phyloP scores from a whole-genome alignment of 495 filamentous ascomycete genomes.

The Platismatia glauca region DNA sequence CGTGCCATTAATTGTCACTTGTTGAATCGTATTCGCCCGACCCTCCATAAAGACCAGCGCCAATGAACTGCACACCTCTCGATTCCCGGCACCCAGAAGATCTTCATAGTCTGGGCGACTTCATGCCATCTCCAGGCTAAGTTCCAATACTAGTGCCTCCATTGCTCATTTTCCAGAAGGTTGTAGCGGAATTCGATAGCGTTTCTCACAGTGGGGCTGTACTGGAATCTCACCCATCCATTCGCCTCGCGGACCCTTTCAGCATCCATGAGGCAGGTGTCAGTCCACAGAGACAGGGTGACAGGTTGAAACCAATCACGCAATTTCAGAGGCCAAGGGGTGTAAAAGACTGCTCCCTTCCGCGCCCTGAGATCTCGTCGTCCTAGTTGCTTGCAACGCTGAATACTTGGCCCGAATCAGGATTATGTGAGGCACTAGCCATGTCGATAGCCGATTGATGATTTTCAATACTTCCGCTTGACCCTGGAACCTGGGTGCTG shows the following conservation, averaged over 20 bases:
- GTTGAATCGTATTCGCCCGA: not conserved
- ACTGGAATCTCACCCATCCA: not conserved
- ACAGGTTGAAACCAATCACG: not conserved
- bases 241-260: not conserved
- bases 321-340: not conserved
- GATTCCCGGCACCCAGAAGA: not conserved
- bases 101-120: not conserved
- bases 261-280: too few relatives aligned
- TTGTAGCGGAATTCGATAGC: not conserved
- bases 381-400: too few relatives aligned
- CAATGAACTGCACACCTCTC: not conserved
- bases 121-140: not conserved
- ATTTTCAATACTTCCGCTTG: not conserved
- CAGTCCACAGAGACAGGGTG: too few relatives aligned
- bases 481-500: not conserved
- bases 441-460: not conserved
- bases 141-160: not conserved
- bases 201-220: too few relatives aligned
- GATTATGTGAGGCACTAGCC: not conserved
- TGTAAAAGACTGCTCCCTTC: too few relatives aligned
- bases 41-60: not conserved
- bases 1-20: not conserved
- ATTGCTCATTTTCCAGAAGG: not conserved
- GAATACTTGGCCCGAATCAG: not conserved
- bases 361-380: too few relatives aligned